Conservation (phyloP, 768 basidiomycete species). For the Mycena amicta region DNA sequence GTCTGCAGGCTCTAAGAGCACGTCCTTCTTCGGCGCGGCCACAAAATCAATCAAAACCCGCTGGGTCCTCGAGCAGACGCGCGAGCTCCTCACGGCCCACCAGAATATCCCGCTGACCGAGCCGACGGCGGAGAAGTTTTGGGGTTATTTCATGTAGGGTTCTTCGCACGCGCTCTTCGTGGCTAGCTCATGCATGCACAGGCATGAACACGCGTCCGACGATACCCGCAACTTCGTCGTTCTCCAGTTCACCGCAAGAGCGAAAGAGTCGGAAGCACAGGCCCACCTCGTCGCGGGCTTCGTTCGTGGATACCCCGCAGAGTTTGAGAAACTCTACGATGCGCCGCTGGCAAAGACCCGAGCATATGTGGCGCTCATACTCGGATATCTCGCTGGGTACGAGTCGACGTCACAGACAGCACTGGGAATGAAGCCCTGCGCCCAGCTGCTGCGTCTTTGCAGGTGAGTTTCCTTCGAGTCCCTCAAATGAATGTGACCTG, state of each 20-base stretch:
- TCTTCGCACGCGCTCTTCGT: not conserved
- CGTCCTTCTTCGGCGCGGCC: not conserved
- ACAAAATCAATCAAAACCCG: not conserved
- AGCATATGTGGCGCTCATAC: not conserved
- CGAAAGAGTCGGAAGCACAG: not conserved
- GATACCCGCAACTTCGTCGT: not conserved
- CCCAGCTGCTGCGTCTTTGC: not conserved
- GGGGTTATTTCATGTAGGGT: not conserved
- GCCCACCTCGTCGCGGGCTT: not conserved
- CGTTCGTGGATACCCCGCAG: not conserved
- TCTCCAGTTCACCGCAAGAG: not conserved
- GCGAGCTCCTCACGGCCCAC: not conserved
- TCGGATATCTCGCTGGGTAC: not conserved
- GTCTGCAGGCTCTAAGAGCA: not conserved
- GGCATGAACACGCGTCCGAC: not conserved
- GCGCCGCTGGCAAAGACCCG: not conserved
- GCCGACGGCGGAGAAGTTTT: not conserved
- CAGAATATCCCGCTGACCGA: not conserved
- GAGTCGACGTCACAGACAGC: not conserved
- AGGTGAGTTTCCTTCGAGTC: not conserved
- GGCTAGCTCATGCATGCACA: not conserved
- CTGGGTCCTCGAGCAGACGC: not conserved
- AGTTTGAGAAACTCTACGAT: not conserved
- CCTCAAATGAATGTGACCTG: not conserved
- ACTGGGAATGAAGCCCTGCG: not conserved